Conservation (phyloP, 2,329 filamentous ascomycete genomes). For the Cladophialophora immunda region DNA sequence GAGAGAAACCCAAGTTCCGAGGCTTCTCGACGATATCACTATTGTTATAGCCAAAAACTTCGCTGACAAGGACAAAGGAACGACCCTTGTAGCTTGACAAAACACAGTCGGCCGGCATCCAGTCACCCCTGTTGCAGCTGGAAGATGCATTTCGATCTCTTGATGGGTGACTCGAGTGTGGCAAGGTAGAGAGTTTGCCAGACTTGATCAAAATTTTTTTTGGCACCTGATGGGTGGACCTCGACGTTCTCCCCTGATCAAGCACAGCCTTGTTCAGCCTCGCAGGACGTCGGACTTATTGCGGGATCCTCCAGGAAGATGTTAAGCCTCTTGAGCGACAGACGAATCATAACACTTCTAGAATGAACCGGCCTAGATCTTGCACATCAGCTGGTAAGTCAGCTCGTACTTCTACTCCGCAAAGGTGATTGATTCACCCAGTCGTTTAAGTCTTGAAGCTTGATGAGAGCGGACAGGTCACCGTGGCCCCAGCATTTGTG, state of each 20-base stretch:
- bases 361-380: background rate
- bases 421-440: background rate
- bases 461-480: background rate
- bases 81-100: no score
- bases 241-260: background rate
- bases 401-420: background rate
- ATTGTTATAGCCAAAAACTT: no score
- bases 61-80: no score
- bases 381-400: background rate
- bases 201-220: background rate
- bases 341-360: background rate
- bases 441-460: background rate
- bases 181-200: no score
- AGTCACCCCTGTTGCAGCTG: no score
- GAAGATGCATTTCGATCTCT: no score
- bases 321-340: background rate
- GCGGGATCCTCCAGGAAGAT: background rate
- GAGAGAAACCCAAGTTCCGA: no score
- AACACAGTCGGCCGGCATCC: no score
- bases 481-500: background rate
- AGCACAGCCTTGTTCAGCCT: conserved; percentile 1
- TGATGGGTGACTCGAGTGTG: no score
- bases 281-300: background rate
- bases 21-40: no score
- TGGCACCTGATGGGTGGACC: no score